Evolutionary conservation across 2,329 filamentous ascomycete genomes (phyloP).

Genomic region (Nemania bipapillata): DNA sequence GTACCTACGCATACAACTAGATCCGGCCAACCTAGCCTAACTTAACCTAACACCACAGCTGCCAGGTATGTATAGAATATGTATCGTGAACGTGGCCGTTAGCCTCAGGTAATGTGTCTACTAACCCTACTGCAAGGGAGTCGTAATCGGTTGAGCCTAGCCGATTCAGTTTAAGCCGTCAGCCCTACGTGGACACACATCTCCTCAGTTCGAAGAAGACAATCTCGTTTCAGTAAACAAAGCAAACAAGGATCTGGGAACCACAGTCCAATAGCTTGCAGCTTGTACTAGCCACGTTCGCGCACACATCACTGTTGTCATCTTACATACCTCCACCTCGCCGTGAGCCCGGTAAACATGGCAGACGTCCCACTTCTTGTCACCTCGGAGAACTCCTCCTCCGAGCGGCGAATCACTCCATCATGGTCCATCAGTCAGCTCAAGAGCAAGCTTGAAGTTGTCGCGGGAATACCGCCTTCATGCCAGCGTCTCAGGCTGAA

Average conservation of each 20-base stretch:
- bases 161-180: conserved; percentile 26
- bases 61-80: conserved; percentile 6
- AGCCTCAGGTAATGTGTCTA: conserved; percentile 5
- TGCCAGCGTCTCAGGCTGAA: conserved; percentile 81
- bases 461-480: conserved; percentile 88
- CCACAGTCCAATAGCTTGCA: conserved; percentile 12
- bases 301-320: conserved; percentile 31
- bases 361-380: conserved; percentile 80
- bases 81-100: conserved; percentile 27
- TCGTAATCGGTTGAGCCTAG: conserved; percentile 9
- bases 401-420: conserved; percentile 90
- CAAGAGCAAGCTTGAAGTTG: conserved; percentile 87
- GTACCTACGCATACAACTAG: neutral
- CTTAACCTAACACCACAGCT: neutral
- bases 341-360: conserved; percentile 56
- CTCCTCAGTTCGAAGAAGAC: neutral
- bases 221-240: conserved; percentile 26
- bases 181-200: conserved; percentile 39
- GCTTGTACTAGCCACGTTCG: conserved; percentile 27
- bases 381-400: conserved; percentile 78
- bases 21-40: neutral
- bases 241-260: conserved; percentile 26
- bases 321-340: conserved; percentile 28
- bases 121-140: conserved; percentile 14
- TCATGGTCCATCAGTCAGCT: conserved; percentile 89